Evolutionary conservation across 176 grass and related monocot species (phyloP).

Genomic region (Rhipidocladum racemiflorum): DNA sequence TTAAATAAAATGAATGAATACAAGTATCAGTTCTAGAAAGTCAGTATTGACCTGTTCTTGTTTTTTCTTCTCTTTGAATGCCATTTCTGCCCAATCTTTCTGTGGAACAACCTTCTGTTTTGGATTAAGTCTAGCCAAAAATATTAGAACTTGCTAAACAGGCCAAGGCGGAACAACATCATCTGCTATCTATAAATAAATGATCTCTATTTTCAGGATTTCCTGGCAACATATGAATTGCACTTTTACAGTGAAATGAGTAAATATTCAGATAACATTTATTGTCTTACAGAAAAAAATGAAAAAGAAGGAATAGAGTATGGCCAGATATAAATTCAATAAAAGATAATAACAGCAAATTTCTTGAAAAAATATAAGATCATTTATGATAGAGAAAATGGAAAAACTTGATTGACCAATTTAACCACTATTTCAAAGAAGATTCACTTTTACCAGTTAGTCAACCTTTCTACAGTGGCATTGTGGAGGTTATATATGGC

Average conservation of each 20-base stretch:
- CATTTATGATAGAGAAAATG: neutral
- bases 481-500: too few relatives aligned
- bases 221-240: conserved; percentile 38
- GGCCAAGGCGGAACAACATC: conserved; percentile 81
- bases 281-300: neutral
- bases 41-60: conserved; percentile 55
- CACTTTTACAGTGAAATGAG: neutral
- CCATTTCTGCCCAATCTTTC: conserved; percentile 86
- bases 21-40: neutral
- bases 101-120: conserved; percentile 86
- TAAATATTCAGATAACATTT: neutral
- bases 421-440: neutral
- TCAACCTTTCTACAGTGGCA: too few relatives aligned
- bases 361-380: neutral
- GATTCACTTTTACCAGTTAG: too few relatives aligned
- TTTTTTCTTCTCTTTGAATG: too few relatives aligned
- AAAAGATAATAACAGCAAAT: neutral
- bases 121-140: conserved; percentile 71
- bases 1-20: neutral
- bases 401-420: neutral
- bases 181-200: conserved; percentile 66
- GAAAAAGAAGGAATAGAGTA: neutral
- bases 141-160: conserved; percentile 74
- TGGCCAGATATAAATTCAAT: neutral
- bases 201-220: conserved; percentile 60